A percentile compares a stretch with the other conserved stretches of the same genome.
Evolutionary conservation across 768 basidiomycete genomes (phyloP).

Genomic region (Gelatoporia subvermispora): DNA sequence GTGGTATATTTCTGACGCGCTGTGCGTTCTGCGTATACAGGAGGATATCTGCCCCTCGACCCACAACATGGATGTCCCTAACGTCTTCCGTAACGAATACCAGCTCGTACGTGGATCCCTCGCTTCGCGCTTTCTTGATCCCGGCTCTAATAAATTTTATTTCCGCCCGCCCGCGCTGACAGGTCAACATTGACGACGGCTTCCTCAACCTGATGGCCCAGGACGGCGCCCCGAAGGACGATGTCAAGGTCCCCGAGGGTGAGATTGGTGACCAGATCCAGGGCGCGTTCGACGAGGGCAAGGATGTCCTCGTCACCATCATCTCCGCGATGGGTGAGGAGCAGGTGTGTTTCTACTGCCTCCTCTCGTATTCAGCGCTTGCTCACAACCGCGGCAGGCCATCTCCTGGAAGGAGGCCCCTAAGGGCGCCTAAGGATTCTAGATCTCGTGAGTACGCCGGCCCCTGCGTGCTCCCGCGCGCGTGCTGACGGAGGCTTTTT

Average conservation of each 20-base stretch:
- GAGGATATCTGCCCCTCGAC: conserved; percentile 95
- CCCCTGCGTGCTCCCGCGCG: not conserved
- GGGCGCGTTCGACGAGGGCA: conserved; percentile 73
- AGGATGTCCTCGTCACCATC: conserved; percentile 84
- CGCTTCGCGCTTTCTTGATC: not conserved
- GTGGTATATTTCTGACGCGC: not conserved
- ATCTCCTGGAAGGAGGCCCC: conserved; percentile 90
- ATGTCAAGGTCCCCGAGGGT: conserved; percentile 88
- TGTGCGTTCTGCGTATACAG: conserved; percentile 36
- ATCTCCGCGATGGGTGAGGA: conserved; percentile 91
- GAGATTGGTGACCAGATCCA: conserved; percentile 73
- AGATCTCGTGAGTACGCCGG: not conserved
- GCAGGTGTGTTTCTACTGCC: conserved; percentile 41
- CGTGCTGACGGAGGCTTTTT: not conserved
- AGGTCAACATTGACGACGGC: conserved; percentile 90
- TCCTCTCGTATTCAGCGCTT: not conserved
- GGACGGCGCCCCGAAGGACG: conserved; percentile 84
- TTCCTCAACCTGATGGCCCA: conserved; percentile 90
- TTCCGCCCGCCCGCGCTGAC: no score
- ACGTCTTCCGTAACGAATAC: conserved; percentile 88
- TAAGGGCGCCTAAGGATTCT: conserved; percentile 38
- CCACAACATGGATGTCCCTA: conserved; percentile 99
- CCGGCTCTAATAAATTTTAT: not conserved
- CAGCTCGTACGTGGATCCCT: conserved; percentile 56
- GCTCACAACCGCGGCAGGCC: conserved; percentile 37